phyloP scores from a whole-genome alignment of 371 early-diverging fungal species.

The Gilbertella persicaria region DNA sequence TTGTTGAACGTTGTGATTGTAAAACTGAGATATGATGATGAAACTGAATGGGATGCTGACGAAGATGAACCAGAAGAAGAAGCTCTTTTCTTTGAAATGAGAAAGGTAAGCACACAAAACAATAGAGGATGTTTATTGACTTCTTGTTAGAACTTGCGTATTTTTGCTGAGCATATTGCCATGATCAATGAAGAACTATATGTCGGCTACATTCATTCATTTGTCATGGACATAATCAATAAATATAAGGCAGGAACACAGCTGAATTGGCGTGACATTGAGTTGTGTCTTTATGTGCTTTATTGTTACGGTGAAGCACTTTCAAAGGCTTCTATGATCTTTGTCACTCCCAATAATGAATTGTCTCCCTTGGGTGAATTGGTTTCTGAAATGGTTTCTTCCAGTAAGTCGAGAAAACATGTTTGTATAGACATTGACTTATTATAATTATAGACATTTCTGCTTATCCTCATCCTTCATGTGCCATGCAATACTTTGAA shows the following conservation, averaged over 20 bases:
- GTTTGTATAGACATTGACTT: neutral
- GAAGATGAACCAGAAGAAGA: conserved; percentile 81
- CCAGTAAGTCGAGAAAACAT: conserved; percentile 26
- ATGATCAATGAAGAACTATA: conserved; percentile 66
- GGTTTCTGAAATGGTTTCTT: conserved; percentile 69
- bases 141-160: conserved; percentile 62
- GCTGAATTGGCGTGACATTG: conserved; percentile 78
- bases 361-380: conserved; percentile 73
- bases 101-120: conserved; percentile 58
- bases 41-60: conserved; percentile 73
- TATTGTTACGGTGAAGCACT: conserved; percentile 77
- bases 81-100: conserved; percentile 68
- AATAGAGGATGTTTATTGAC: neutral
- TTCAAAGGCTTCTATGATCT: conserved; percentile 59
- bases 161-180: conserved; percentile 73
- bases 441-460: conserved; percentile 57
- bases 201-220: conserved; percentile 57
- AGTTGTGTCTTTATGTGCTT: conserved; percentile 78
- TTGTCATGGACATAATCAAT: conserved; percentile 60
- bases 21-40: conserved; percentile 91
- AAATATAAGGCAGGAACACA: conserved; percentile 52
- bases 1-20: conserved; percentile 75
- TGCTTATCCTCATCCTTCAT: conserved; percentile 79
- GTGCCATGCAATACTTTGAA: conserved; percentile 78
- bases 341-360: conserved; percentile 51